Conservation (phyloP, 306 rosid species). For the Inga oerstediana region DNA sequence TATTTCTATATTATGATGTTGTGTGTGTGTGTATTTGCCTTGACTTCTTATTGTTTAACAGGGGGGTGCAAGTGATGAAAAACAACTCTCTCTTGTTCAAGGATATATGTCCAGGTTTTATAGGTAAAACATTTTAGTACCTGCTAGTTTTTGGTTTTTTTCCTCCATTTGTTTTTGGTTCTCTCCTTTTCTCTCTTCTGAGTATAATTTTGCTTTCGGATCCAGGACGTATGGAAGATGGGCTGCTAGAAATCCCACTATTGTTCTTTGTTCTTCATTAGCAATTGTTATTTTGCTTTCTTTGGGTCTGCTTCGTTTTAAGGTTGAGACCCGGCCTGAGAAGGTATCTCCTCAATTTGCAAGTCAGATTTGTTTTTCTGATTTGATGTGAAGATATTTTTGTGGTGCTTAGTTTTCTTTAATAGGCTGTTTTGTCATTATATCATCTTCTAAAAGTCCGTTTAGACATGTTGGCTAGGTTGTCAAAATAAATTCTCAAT, state of each 20-base stretch:
- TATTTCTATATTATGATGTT: conserved; percentile 1
- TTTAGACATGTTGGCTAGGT: conserved; percentile 14
- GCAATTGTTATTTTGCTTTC: conserved; percentile 76
- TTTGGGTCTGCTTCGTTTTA: conserved; percentile 72
- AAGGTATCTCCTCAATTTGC: conserved; percentile 59
- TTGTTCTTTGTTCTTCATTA: conserved; percentile 76
- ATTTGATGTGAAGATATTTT: neutral
- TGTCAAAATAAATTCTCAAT: conserved; percentile 26
- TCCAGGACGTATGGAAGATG: conserved; percentile 84
- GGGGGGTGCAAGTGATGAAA: conserved; percentile 44
- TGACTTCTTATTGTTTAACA: conserved; percentile 27
- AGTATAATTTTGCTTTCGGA: conserved; percentile 38
- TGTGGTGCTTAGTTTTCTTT: conserved; percentile 13
- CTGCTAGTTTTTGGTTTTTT: neutral
- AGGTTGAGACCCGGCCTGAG: conserved; percentile 93
- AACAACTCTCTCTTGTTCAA: conserved; percentile 69
- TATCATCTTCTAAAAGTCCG: neutral
- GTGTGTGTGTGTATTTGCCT: neutral
- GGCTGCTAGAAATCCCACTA: conserved; percentile 78
- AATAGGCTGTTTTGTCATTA: conserved; percentile 5
- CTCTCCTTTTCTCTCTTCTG: neutral
- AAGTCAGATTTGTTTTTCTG: conserved; percentile 14
- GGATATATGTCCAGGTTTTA: conserved; percentile 73
- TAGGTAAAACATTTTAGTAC: conserved; percentile 61
- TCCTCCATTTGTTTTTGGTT: neutral